Percentiles rank a stretch among this genome's conserved stretches.
Conservation (phyloP, 1,284 basidiomycete species). For the Porodaedalea pini region DNA sequence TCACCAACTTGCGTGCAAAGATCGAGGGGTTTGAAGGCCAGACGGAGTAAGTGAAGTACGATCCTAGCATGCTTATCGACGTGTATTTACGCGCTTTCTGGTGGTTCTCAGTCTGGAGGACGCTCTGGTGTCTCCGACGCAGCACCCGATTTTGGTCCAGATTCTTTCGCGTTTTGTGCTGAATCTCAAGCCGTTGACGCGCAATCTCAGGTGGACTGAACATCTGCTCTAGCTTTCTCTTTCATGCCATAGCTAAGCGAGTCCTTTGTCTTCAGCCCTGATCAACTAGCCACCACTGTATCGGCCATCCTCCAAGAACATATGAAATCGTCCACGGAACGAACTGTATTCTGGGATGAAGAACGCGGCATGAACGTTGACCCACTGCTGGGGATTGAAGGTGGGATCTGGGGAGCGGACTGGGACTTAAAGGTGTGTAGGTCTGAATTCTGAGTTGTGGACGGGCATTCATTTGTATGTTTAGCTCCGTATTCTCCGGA, state of each 20-base stretch:
- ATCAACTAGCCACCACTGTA: slow-evolving; percentile 72
- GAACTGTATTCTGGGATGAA: slow-evolving; percentile 76
- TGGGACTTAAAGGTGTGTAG: slow-evolving; percentile 76
- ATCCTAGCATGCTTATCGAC: slow-evolving; percentile 1
- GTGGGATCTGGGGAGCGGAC: slow-evolving; percentile 66
- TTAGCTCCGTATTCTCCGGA: slow-evolving; percentile 73
- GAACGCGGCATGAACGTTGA: slow-evolving; percentile 60
- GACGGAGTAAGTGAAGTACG: slow-evolving; percentile 62
- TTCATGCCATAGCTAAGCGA: not conserved
- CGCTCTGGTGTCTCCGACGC: slow-evolving; percentile 63
- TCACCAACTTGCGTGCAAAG: slow-evolving; percentile 67
- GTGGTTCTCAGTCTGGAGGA: slow-evolving; percentile 61
- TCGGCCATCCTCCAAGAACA: slow-evolving; percentile 63
- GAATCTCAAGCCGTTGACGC: slow-evolving; percentile 76
- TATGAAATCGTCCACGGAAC: slow-evolving; percentile 59
- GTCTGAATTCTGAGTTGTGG: slow-evolving; percentile 18
- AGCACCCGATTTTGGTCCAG: slow-evolving; percentile 64
- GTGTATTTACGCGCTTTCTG: slow-evolving; percentile 12
- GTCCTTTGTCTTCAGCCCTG: slow-evolving; percentile 43
- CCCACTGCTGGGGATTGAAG: slow-evolving; percentile 59
- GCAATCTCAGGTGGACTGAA: slow-evolving; percentile 71
- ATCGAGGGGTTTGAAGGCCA: slow-evolving; percentile 72
- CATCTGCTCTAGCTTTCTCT: slow-evolving; percentile 12
- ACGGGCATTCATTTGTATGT: slow-evolving; percentile 11
- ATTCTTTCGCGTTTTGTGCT: slow-evolving; percentile 70